Conservation (phyloP, 768 basidiomycete genomes). For the Trametes elegans region DNA sequence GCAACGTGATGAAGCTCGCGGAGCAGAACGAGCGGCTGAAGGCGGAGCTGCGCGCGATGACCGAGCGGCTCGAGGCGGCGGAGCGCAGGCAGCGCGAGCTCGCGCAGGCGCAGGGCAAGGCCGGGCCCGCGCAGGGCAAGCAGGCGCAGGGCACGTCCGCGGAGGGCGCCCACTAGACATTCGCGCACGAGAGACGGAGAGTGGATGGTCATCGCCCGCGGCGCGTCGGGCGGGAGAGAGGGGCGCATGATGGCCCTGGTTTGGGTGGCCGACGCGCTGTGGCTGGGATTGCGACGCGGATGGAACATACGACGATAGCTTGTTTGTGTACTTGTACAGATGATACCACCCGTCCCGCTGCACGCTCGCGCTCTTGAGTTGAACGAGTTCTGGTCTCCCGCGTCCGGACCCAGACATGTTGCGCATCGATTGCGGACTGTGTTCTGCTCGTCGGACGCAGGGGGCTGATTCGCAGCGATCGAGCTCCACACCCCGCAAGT, state of each 20-base stretch:
- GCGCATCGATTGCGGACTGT: no score
- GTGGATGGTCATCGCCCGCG: not conserved
- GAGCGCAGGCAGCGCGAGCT: conserved; percentile 57
- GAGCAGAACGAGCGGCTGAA: conserved; percentile 80
- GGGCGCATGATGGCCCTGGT: conserved; percentile 1
- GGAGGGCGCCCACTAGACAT: conserved; percentile 5
- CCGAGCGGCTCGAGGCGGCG: conserved; percentile 69
- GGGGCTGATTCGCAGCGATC: not conserved
- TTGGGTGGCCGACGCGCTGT: not conserved
- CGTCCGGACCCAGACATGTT: no score
- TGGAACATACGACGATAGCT: conserved; percentile 2
- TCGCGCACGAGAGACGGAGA: no score
- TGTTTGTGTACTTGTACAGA: conserved; percentile 16
- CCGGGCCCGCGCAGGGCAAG: not conserved
- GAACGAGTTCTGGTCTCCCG: no score
- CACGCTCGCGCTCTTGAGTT: not conserved
- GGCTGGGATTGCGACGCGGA: not conserved
- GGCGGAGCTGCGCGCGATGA: conserved; percentile 72
- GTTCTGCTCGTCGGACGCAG: not conserved
- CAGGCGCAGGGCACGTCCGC: not conserved
- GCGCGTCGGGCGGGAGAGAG: conserved; percentile 4
- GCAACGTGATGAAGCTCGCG: conserved; percentile 72
- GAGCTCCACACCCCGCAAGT: conserved; percentile 8
- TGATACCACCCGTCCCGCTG: conserved; percentile 6
- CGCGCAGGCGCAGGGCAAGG: conserved; percentile 31